phyloP scores from a whole-genome alignment of 2,329 filamentous ascomycete genomes.

The Scolecobasidium constrictum region DNA sequence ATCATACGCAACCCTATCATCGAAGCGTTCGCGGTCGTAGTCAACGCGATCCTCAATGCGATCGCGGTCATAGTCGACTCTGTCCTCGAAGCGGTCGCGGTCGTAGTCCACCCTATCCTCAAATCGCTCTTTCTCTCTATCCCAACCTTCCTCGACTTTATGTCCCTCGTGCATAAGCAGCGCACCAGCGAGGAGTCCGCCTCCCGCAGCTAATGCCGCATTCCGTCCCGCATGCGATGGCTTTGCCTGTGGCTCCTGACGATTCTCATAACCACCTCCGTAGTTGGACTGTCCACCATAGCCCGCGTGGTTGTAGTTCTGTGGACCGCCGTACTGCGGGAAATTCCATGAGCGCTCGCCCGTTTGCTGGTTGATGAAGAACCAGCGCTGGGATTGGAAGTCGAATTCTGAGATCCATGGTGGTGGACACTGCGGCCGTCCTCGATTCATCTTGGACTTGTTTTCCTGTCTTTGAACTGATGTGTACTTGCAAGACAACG shows the following conservation, averaged over 20 bases:
- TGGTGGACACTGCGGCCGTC: conserved; percentile 23
- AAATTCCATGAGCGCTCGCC: conserved; percentile 30
- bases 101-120: neutral
- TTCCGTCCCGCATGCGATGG: conserved; percentile 23
- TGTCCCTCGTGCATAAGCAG: conserved; percentile 35
- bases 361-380: conserved; percentile 36
- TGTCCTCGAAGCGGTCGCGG: conserved; percentile 1
- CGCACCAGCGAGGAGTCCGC: conserved; percentile 32
- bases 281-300: too few relatives aligned
- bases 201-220: conserved; percentile 28
- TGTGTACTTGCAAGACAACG: too few relatives aligned
- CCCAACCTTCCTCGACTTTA: conserved; percentile 25
- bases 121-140: neutral
- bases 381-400: conserved; percentile 27
- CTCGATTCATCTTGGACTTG: too few relatives aligned
- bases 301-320: conserved; percentile 18
- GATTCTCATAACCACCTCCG: conserved; percentile 1
- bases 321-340: conserved; percentile 2
- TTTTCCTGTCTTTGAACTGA: too few relatives aligned
- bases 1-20: conserved; percentile 1
- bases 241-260: conserved; percentile 12
- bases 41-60: conserved; percentile 19
- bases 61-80: conserved; percentile 16
- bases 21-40: neutral
- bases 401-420: conserved; percentile 38